phyloP scores from a whole-genome alignment of 2,329 filamentous ascomycete species.

The Dactylellina drechsleri region DNA sequence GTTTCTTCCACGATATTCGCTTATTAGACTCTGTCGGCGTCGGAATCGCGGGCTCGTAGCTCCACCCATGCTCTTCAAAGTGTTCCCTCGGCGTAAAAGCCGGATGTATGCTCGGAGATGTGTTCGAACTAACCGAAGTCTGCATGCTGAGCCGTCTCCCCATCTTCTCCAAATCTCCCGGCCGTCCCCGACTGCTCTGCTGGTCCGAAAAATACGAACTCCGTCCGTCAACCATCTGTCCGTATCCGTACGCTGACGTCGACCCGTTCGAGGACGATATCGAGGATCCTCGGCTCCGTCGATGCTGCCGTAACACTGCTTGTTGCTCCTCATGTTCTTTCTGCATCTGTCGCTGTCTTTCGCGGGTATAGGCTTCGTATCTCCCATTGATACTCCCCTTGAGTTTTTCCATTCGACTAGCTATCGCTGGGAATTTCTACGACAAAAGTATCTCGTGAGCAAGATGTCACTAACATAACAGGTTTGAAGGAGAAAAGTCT shows the following conservation, averaged over 20 bases:
- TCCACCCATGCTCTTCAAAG: slow-evolving; percentile 48
- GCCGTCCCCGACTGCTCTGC: slow-evolving; percentile 28
- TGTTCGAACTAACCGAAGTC: slow-evolving; percentile 46
- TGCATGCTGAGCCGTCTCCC: slow-evolving; percentile 51
- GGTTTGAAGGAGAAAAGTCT: neutral
- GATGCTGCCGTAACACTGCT: slow-evolving; percentile 75
- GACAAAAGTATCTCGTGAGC: neutral
- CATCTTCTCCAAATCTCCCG: slow-evolving; percentile 50
- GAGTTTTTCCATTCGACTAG: slow-evolving; percentile 72
- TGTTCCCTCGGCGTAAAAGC: slow-evolving; percentile 48
- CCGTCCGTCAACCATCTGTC: slow-evolving; percentile 31
- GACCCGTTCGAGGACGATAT: slow-evolving; percentile 51
- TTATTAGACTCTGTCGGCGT: slow-evolving; percentile 44
- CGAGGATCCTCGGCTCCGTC: slow-evolving; percentile 60
- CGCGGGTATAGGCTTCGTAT: slow-evolving; percentile 54
- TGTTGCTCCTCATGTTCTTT: slow-evolving; percentile 57
- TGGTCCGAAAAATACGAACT: slow-evolving; percentile 42
- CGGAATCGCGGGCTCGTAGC: slow-evolving; percentile 51
- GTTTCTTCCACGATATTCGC: slow-evolving; percentile 49
- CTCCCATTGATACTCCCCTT: slow-evolving; percentile 76
- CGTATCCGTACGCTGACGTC: slow-evolving; percentile 18
- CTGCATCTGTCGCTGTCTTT: slow-evolving; percentile 29
- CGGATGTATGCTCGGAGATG: slow-evolving; percentile 48
- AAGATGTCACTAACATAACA: no score
- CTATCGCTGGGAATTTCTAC: slow-evolving; percentile 50